Conservation (phyloP, 2,329 filamentous ascomycete genomes). For the Calonectria ilicicola region DNA sequence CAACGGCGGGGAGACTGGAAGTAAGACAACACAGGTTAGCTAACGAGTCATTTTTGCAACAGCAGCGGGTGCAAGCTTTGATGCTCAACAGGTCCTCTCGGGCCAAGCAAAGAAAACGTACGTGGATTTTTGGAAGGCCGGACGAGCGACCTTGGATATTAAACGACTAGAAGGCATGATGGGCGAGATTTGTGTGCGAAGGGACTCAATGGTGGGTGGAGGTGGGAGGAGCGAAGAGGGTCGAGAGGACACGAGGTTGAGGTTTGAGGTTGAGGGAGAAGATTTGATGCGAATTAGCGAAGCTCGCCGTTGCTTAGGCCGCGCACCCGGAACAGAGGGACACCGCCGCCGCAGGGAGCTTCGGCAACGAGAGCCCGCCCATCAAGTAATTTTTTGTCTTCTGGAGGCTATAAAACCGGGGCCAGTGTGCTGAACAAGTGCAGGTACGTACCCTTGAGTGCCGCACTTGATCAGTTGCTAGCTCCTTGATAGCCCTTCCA, state of each 20-base stretch:
- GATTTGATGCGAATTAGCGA: slow-evolving; percentile 30
- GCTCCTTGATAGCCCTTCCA: slow-evolving; percentile 19
- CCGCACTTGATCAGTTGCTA: not conserved
- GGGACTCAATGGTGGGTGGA: slow-evolving; percentile 39
- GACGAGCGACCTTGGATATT: slow-evolving; percentile 69
- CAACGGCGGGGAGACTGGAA: slow-evolving; percentile 61
- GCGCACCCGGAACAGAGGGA: slow-evolving; percentile 26
- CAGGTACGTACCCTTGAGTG: slow-evolving; percentile 13
- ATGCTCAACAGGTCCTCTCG: slow-evolving; percentile 21
- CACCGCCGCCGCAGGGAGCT: slow-evolving; percentile 33
- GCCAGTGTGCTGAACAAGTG: not conserved
- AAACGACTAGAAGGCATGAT: slow-evolving; percentile 72
- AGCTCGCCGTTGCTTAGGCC: slow-evolving; percentile 40
- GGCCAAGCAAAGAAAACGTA: slow-evolving; percentile 50
- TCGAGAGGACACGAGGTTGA: slow-evolving; percentile 38
- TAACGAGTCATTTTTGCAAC: slow-evolving; percentile 37
- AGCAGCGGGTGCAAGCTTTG: slow-evolving; percentile 26
- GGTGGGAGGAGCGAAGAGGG: slow-evolving; percentile 22
- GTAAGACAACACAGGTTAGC: slow-evolving; percentile 31
- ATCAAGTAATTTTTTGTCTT: slow-evolving; percentile 39
- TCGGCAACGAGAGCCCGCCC: slow-evolving; percentile 40
- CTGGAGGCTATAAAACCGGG: slow-evolving; percentile 18
- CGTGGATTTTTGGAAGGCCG: slow-evolving; percentile 66
- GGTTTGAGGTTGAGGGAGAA: slow-evolving; percentile 33
- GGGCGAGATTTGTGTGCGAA: slow-evolving; percentile 41